Conservation (phyloP, 2,329 filamentous ascomycete genomes). For the Penicillium brasilianum region DNA sequence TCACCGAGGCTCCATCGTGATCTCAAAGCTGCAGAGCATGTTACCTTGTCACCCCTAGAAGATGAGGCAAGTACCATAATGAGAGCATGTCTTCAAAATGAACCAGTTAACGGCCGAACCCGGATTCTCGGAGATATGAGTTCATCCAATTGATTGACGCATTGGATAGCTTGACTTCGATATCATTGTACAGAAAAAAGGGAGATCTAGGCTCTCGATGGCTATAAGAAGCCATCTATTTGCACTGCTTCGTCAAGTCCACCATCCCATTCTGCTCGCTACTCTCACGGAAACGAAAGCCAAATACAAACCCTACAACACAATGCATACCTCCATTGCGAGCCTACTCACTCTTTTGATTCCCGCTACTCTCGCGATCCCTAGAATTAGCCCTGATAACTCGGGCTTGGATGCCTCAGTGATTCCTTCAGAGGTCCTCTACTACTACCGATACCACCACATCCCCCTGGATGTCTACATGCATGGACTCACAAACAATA, state of each 20-base stretch:
- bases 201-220: neutral
- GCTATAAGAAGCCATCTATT: neutral
- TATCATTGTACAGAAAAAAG: neutral
- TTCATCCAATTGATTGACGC: neutral
- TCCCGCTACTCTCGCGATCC: neutral
- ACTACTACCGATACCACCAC: conserved; percentile 4
- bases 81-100: neutral
- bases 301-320: neutral
- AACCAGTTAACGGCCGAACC: neutral
- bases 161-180: no score
- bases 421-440: neutral
- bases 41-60: neutral
- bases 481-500: neutral
- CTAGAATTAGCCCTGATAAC: neutral
- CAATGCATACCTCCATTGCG: neutral
- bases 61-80: neutral
- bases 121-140: conserved; percentile 2
- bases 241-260: neutral
- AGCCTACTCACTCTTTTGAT: neutral
- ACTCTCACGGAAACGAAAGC: neutral
- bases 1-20: neutral
- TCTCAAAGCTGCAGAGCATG: neutral
- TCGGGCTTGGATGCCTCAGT: neutral
- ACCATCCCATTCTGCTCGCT: neutral
- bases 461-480: conserved; percentile 6